Evolutionary conservation across 805 yeast genomes (phyloP), one percentile per base, ranked within the genome.

Genomic region (Diddensiella santjacobensis): DNA sequence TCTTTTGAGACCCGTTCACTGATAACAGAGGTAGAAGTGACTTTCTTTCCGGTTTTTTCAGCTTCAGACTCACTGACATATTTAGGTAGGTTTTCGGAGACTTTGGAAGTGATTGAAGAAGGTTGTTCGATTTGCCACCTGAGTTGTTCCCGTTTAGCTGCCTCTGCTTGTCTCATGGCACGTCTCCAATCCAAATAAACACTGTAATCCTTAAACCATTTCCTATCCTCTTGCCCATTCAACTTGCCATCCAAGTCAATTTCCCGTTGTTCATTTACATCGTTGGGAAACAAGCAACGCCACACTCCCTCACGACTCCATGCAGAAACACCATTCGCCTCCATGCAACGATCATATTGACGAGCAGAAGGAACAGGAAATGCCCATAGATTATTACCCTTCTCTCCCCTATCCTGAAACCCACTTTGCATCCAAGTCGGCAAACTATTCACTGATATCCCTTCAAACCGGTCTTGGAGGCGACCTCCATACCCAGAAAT

Each of bases 261-360:
- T 18, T 18, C 40, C 22, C 49, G 8, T 37, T 36, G 10, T 41
- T 41, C 38, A 50, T 54, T 48, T 29, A 45, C 49, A 33, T 52
- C 47, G 15, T 73, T 73, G 10, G 96, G 96, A 65, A 90, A 84
- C 40, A 91, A 69, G 67, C 98, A 91, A 61, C 90, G 78, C 97
- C 97, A 91, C 64, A 81, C 77, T 0, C 97, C 98, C 19, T 75
- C 72, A 31, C 78, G 68, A 61, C 88, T 95, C 96, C 97, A 91
- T 10, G 80, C 81, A 0, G 87, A 78, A 4, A 75, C 67, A 2
- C 99, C 98, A 5, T 79, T 69, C 30, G 74, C 67, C 18, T 76
- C 77, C 52, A 75, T 57, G 65, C 98, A 91, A 40, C 77, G 72
- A 45, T 76, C 71, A 63, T 81, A 87, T 52, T 78, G 75, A 43